phyloP scores from a whole-genome alignment of 768 basidiomycete species.

The Dioszegia aurantiaca region DNA sequence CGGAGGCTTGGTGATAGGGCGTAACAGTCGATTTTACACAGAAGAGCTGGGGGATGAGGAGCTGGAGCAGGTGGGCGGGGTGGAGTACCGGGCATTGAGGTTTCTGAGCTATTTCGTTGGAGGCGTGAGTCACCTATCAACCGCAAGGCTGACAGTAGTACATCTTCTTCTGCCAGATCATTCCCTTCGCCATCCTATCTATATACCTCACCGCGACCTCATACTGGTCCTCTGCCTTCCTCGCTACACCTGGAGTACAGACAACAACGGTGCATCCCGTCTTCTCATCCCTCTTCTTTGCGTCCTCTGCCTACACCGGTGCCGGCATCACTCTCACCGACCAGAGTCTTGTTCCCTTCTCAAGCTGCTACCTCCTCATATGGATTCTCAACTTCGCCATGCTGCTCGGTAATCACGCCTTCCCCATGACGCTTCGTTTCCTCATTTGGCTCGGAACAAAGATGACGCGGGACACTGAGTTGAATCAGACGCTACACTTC shows the following conservation, averaged over 20 bases:
- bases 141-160: constrained; percentile 27
- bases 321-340: constrained; percentile 42
- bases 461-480: constrained; percentile 26
- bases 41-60: constrained; percentile 47
- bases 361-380: constrained; percentile 34
- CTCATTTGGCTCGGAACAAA: constrained; percentile 45
- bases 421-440: constrained; percentile 43
- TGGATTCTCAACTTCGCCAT: constrained; percentile 36
- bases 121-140: constrained; percentile 25
- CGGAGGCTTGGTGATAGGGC: constrained; percentile 38
- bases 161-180: constrained; percentile 31
- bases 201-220: constrained; percentile 38
- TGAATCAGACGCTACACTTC: constrained; percentile 45
- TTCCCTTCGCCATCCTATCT: constrained; percentile 43
- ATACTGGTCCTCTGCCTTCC: constrained; percentile 31
- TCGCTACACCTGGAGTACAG: constrained; percentile 25
- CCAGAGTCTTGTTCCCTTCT: constrained; percentile 38
- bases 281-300: constrained; percentile 37
- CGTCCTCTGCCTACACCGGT: constrained; percentile 33
- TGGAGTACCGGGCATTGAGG: constrained; percentile 46
- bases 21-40: constrained; percentile 45
- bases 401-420: constrained; percentile 45
- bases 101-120: constrained; percentile 36
- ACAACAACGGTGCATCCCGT: constrained; percentile 30
- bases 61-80: constrained; percentile 44